These are phyloP conservation scores for Arthrobotrys conoides DNA, from an alignment of 2,329 filamentous ascomycete species.

Conservation along the genomic window DNA sequence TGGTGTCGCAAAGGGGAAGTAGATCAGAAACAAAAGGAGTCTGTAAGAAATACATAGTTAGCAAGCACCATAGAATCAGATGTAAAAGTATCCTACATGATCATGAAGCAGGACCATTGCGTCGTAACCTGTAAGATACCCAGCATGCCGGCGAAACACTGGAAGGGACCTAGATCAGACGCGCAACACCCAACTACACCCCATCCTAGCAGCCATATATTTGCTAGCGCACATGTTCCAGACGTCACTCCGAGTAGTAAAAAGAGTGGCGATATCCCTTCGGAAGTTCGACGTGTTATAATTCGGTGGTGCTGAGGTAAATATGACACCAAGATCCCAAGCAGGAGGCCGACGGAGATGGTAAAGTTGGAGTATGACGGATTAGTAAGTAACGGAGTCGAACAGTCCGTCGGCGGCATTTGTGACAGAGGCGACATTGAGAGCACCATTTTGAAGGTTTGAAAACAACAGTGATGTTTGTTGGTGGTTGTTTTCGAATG, in stretches of 20 bases:
- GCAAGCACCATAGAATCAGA: background rate
- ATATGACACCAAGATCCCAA: conserved; percentile 93
- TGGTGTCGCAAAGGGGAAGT: conserved; percentile 80
- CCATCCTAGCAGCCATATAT: conserved; percentile 88
- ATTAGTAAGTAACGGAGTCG: conserved; percentile 30
- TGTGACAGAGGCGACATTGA: conserved; percentile 62
- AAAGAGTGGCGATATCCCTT: conserved; percentile 96
- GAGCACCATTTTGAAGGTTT: conserved; percentile 30
- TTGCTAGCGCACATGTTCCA: conserved; percentile 88
- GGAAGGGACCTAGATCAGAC: conserved; percentile 81
- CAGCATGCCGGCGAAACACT: conserved; percentile 86
- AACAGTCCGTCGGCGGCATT: conserved; percentile 53
- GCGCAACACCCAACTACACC: conserved; percentile 89
- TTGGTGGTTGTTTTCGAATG: background rate
- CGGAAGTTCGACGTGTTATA: conserved; percentile 84
- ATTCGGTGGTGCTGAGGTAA: conserved; percentile 95
- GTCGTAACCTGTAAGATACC: conserved; percentile 91
- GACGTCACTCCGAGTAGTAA: conserved; percentile 93
- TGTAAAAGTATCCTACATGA: conserved; percentile 77
- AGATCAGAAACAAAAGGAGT: conserved; percentile 91
- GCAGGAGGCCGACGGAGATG: conserved; percentile 76
- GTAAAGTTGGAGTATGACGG: conserved; percentile 58
- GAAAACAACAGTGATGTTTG: conserved; percentile 1
- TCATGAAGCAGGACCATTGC: conserved; percentile 91
- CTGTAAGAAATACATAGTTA: conserved; percentile 69